These are phyloP conservation scores for Schrenkiella parvula DNA, from an alignment of 345 rosid species.

Conservation along the genomic window DNA sequence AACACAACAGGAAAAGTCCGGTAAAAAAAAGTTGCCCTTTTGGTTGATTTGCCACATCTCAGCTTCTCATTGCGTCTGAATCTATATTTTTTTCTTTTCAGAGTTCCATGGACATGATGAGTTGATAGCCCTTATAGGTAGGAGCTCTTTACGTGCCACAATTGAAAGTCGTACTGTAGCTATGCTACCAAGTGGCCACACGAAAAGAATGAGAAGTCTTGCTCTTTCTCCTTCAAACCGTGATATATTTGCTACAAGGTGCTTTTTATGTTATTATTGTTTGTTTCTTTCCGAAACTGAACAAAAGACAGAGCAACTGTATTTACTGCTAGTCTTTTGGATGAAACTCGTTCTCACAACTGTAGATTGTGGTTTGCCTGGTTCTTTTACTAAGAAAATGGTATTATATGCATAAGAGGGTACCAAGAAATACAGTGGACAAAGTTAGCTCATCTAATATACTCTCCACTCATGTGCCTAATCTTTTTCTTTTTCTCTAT, in stretches of 20 bases:
- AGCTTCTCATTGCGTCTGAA: conserved; percentile 6
- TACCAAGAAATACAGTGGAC: background rate
- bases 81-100: background rate
- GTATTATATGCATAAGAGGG: background rate
- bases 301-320: background rate
- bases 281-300: background rate
- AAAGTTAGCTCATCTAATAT: background rate
- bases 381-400: background rate
- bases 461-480: background rate
- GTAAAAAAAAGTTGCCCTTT: conserved; percentile 7
- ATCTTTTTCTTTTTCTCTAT: background rate
- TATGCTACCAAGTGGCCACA: conserved; percentile 36
- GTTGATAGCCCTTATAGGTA: conserved; percentile 36
- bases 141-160: conserved; percentile 33
- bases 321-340: background rate
- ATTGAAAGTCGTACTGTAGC: conserved; percentile 18
- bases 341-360: background rate
- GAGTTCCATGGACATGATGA: conserved; percentile 34
- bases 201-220: conserved; percentile 36
- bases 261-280: background rate
- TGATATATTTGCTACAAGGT: conserved; percentile 36
- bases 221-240: conserved; percentile 32
- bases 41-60: background rate
- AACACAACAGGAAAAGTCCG: conserved; percentile 17
- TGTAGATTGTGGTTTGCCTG: background rate